A percentile compares a stretch with the other conserved stretches of the same genome.
These are phyloP conservation scores for Wickerhamia fluorescens DNA, from an alignment of 805 yeast species.

Conservation along the genomic window DNA sequence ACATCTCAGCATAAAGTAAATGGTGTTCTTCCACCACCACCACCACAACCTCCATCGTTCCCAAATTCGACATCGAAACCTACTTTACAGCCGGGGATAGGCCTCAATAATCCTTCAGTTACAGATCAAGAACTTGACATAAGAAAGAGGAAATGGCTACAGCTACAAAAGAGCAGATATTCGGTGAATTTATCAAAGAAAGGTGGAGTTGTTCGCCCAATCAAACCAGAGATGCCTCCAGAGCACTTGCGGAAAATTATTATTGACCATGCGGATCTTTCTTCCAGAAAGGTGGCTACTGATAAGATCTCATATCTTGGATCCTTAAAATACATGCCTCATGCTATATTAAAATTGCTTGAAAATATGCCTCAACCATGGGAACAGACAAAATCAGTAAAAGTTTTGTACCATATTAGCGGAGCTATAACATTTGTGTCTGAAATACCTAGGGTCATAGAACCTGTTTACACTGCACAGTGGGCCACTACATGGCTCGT, in stretches of 20 bases:
- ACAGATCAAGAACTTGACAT: slow-evolving; percentile 25
- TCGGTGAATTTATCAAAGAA: slow-evolving; percentile 16
- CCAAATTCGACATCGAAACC: slow-evolving; percentile 6
- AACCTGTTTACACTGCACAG: slow-evolving; percentile 86
- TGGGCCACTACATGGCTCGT: slow-evolving; percentile 92
- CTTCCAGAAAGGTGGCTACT: slow-evolving; percentile 67
- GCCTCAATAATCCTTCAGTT: not conserved
- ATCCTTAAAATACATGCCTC: slow-evolving; percentile 92
- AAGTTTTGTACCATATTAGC: slow-evolving; percentile 78
- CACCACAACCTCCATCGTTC: slow-evolving; percentile 18
- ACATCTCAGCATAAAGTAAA: not conserved
- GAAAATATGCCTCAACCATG: slow-evolving; percentile 99
- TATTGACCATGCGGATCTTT: slow-evolving; percentile 77
- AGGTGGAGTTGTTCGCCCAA: slow-evolving; percentile 48
- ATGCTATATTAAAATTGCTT: slow-evolving; percentile 78
- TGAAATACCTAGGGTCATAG: slow-evolving; percentile 86
- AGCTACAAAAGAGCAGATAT: slow-evolving; percentile 53
- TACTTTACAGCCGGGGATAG: not conserved
- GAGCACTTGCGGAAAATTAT: slow-evolving; percentile 85
- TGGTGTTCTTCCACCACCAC: slow-evolving; percentile 7
- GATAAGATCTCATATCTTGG: slow-evolving; percentile 87
- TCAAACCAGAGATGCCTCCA: slow-evolving; percentile 82
- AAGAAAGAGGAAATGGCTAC: slow-evolving; percentile 54
- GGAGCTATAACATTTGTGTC: slow-evolving; percentile 96
- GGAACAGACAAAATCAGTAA: slow-evolving; percentile 83